A percentile compares a stretch with the other conserved stretches of the same genome.
Conservation (phyloP, 495 filamentous ascomycete species). For the Penicillium soppii region DNA sequence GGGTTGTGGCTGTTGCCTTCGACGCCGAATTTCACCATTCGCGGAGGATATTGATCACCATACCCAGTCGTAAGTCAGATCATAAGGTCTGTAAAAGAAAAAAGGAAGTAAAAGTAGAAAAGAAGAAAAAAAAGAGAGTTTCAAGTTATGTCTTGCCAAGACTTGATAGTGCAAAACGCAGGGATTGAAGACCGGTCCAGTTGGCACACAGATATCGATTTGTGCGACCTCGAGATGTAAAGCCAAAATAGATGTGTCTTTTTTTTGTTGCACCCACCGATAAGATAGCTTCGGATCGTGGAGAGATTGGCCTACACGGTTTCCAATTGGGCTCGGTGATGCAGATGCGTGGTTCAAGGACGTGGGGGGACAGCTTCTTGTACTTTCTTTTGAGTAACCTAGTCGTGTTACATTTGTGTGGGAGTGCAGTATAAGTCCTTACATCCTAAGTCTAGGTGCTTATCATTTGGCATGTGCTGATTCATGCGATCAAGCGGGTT, state of each 20-base stretch:
- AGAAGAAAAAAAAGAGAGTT: neutral
- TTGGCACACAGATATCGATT: neutral
- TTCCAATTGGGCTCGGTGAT: neutral
- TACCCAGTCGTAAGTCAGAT: neutral
- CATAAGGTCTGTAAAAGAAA: neutral
- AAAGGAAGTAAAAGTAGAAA: neutral
- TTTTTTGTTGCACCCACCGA: neutral
- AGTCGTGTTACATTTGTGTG: neutral
- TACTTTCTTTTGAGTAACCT: constrained; percentile 6
- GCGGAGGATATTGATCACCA: neutral
- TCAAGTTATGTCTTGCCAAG: constrained; percentile 9
- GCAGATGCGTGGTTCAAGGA: constrained; percentile 7
- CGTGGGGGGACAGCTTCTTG: neutral
- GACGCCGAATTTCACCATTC: neutral
- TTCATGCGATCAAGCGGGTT: neutral
- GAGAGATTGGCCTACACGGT: neutral
- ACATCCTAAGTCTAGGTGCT: neutral
- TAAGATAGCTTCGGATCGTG: constrained; percentile 3
- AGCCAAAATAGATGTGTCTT: neutral
- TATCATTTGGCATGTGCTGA: neutral
- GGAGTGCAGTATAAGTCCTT: neutral
- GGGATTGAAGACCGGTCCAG: constrained; percentile 1
- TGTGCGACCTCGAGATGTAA: neutral
- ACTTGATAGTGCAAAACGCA: constrained; percentile 5
- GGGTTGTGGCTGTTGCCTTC: neutral